Conservation (phyloP, 345 rosid species). For the Passiflora organensis region DNA sequence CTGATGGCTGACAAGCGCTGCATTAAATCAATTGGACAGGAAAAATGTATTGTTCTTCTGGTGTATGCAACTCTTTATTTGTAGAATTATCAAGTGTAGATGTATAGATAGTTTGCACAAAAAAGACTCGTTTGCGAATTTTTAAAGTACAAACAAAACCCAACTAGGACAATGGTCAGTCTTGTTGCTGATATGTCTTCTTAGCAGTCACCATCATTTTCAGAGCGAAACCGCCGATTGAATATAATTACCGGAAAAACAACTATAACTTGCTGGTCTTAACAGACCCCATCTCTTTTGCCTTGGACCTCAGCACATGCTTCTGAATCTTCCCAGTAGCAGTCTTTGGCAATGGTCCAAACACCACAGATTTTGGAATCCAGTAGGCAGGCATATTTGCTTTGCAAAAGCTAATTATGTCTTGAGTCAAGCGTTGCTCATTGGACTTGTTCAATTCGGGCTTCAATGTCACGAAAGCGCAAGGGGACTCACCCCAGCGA, state of each 20-base stretch:
- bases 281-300: conserved; percentile 67
- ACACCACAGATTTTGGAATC: conserved; percentile 79
- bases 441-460: conserved; percentile 36
- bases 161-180: no score
- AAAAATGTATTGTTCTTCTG: no score
- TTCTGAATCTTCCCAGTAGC: conserved; percentile 96
- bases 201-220: no score
- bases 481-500: conserved; percentile 87
- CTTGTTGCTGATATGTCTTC: no score
- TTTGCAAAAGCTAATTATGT: conserved; percentile 58
- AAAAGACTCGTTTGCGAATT: no score
- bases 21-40: no score
- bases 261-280: conserved; percentile 53
- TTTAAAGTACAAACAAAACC: no score
- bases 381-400: conserved; percentile 76
- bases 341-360: conserved; percentile 82
- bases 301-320: conserved; percentile 65
- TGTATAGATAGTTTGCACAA: no score
- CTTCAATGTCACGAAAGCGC: conserved; percentile 76
- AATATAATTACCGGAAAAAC: background rate
- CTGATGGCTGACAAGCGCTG: no score
- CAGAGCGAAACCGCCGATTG: background rate
- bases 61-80: no score
- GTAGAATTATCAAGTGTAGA: no score
- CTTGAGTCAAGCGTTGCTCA: conserved; percentile 43